phyloP scores from a whole-genome alignment of 129 eudicot species.

The Tanacetum coccineum region DNA sequence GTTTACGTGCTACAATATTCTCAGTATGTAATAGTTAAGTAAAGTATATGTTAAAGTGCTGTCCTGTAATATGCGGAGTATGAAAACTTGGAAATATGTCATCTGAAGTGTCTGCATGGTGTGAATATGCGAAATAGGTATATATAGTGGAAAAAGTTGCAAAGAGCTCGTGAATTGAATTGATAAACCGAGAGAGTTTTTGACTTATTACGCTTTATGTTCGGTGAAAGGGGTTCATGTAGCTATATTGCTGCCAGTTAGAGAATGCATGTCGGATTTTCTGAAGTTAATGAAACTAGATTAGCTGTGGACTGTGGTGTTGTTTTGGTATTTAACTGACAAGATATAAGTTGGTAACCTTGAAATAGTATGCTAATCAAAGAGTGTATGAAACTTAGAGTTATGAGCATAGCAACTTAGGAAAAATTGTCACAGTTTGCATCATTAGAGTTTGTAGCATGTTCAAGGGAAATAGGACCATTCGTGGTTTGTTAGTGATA shows the following conservation, averaged over 20 bases:
- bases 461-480: constrained; percentile 7
- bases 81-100: not conserved
- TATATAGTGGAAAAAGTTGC: not conserved
- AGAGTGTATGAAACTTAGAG: not conserved
- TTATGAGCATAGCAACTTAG: not conserved
- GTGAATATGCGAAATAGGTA: not conserved
- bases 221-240: not conserved
- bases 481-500: constrained; percentile 7
- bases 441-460: constrained; percentile 11
- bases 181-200: too few relatives aligned
- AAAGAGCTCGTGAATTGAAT: not conserved
- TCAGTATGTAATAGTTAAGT: not conserved
- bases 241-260: not conserved
- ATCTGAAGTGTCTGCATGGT: not conserved
- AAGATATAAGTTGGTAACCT: constrained; percentile 2
- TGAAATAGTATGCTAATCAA: not conserved
- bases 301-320: constrained; percentile 2
- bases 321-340: not conserved
- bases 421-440: constrained; percentile 1
- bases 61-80: not conserved
- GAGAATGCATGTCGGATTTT: not conserved
- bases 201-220: not conserved
- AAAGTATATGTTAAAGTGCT: not conserved
- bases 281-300: not conserved
- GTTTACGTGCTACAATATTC: not conserved